Percentiles rank a stretch among this genome's conserved stretches.
Evolutionary conservation across 306 rosid species (phyloP).

Genomic region (Sindora glabra): DNA sequence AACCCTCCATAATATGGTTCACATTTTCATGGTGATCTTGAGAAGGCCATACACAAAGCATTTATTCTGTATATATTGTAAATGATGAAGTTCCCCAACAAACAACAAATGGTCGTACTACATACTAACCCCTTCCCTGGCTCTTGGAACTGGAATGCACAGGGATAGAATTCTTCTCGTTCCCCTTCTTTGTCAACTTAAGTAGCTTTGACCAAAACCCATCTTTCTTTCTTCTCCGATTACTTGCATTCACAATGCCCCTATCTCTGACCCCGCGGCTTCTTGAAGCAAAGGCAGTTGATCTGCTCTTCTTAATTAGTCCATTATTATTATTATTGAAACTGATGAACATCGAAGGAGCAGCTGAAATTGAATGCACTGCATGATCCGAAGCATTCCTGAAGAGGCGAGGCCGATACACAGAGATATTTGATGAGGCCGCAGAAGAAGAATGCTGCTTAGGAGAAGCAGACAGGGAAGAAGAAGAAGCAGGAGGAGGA

Average conservation of each 20-base stretch:
- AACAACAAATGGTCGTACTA: no score
- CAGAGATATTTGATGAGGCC: no score
- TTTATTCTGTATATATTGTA: no score
- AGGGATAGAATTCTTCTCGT: no score
- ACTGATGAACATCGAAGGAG: conserved; percentile 21
- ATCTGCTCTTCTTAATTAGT: no score
- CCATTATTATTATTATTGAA: no score
- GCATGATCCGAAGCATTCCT: conserved; percentile 29
- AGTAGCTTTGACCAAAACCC: conserved; percentile 67
- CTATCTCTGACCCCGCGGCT: neutral
- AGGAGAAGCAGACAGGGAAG: neutral
- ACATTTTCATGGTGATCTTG: no score
- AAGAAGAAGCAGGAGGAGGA: no score
- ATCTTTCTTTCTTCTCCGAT: conserved; percentile 27
- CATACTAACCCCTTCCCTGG: conserved; percentile 13
- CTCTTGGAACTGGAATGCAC: conserved; percentile 25
- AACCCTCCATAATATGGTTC: no score
- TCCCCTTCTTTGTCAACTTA: conserved; percentile 30
- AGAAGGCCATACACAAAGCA: no score
- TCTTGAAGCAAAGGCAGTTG: conserved; percentile 33
- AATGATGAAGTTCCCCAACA: no score
- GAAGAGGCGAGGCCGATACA: conserved; percentile 22
- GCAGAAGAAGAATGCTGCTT: neutral
- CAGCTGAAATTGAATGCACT: conserved; percentile 30
- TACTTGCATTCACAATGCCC: neutral